phyloP scores from a whole-genome alignment of 2,329 filamentous ascomycete genomes.

The Monilinia laxa region DNA sequence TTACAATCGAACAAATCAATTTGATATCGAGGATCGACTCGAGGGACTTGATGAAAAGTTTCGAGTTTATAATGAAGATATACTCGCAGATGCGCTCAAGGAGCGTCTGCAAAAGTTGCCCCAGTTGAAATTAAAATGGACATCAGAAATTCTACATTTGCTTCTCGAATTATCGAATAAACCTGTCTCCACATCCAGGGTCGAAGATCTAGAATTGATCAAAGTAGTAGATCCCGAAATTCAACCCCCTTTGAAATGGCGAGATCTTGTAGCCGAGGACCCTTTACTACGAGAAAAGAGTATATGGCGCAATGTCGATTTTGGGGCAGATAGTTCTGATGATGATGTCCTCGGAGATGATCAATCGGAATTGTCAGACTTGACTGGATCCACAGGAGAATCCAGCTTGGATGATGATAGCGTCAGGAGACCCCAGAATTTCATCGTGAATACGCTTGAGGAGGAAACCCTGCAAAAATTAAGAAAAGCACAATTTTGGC shows the following conservation, averaged over 20 bases:
- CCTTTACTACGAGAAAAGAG: conserved; percentile 65
- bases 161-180: conserved; percentile 79
- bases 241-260: conserved; percentile 65
- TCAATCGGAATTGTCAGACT: conserved; percentile 42
- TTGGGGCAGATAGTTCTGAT: conserved; percentile 62
- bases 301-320: conserved; percentile 71
- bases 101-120: conserved; percentile 60
- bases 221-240: conserved; percentile 47
- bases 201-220: conserved; percentile 61
- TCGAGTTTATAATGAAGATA: conserved; percentile 73
- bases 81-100: conserved; percentile 68
- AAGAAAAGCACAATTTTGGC: conserved; percentile 50
- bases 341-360: conserved; percentile 41
- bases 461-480: conserved; percentile 43
- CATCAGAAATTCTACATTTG: conserved; percentile 76
- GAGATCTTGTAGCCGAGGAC: conserved; percentile 74
- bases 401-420: conserved; percentile 38
- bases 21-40: conserved; percentile 64
- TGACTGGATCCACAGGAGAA: conserved; percentile 37
- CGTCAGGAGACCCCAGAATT: conserved; percentile 38
- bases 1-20: conserved; percentile 70
- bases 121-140: conserved; percentile 57
- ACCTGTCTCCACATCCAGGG: conserved; percentile 67
- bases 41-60: conserved; percentile 84
- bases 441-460: conserved; percentile 38